phyloP scores from a whole-genome alignment of 129 eudicot species.

The carrot (Daucus carota) region DH1_v3.0 NC_030384.2:41450501-41451000 shows the following conservation, averaged over 20 bases:
- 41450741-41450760: not conserved
- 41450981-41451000: conserved; percentile 73
- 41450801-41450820: not conserved
- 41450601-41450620: no score
- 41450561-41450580: no score
- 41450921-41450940: not conserved
- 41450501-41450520: no score
- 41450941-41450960: conserved; percentile 1
- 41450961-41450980: conserved; percentile 55
- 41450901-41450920: no score
- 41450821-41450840: not conserved
- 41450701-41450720: not conserved
- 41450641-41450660: no score
- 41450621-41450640: no score
- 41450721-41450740: not conserved
- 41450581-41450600: no score
- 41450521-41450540: no score
- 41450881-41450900: not conserved
- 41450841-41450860: not conserved
- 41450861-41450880: not conserved
- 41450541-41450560: no score
- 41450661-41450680: not conserved
- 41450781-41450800: not conserved
- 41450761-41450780: not conserved
- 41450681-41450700: no score